Base-by-base conservation (phyloP, 441 rosid species). In the Hura crepitans region DNA sequence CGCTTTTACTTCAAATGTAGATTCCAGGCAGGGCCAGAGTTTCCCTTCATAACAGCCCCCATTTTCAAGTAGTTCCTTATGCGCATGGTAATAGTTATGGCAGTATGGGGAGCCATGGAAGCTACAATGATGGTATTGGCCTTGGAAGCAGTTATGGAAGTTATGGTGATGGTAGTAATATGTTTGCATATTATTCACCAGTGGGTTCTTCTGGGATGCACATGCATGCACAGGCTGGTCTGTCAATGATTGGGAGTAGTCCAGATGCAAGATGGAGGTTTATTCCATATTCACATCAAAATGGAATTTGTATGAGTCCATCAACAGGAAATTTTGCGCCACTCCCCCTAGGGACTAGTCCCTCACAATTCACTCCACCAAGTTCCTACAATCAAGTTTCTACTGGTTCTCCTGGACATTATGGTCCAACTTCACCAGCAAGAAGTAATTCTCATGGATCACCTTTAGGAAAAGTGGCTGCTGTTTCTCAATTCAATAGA, bases 361-460 rank as follows among this genome's bases (percentile, higher is more conserved):
- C 99, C 13, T 96, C 97, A 1, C 99, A 96, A 25, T 96, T 91
- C 74, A 91, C 99, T 71, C 98, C 98, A 49, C 97, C 98, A 51
- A 81, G 74, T 78, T 85, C 93, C 58, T 88, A 81, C 73, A 60
- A 83, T 81, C 97, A 90, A 66, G 77, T 81, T 78, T 81, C 93
- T 50, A 71, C 78, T 80, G 91, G 97, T 63, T 91, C 98, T 82
- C 97, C 97, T 69, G 97, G 98, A 63, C 97, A 91, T 73, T 91
- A 90, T 87, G 99, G 97, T 46, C 97, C 99, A 42, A 83, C 96
- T 43, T 96, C 99, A 68, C 98, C 97, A 0, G 99, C 85, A 77
- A 87, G 98, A 83, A 90, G 84, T 78, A 89, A 86, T 83, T 77
- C 83, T 75, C 97, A 93, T 74, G 97, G 98, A 67, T 96, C 99